phyloP scores from a whole-genome alignment of 1,139 yeast genomes.

The Geotrichum carabidarum region DNA sequence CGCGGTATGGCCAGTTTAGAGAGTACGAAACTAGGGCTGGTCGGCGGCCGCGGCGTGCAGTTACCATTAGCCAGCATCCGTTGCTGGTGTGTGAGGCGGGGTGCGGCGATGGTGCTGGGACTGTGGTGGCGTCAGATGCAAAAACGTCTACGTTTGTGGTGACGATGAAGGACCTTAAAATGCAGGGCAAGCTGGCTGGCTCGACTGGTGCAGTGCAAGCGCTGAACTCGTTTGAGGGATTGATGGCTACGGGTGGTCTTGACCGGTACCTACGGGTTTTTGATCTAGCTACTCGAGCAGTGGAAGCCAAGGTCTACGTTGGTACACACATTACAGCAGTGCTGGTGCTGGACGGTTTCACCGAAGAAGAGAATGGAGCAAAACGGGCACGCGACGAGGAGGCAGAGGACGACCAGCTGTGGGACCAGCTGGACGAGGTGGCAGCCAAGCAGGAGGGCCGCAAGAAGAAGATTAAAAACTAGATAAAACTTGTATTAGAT shows the following conservation, averaged over 20 bases:
- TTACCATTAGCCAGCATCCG: constrained; percentile 25
- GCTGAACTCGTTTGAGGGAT: constrained; percentile 17
- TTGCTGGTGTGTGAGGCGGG: constrained; percentile 22
- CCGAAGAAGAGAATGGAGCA: constrained; percentile 11
- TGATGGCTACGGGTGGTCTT: constrained; percentile 65
- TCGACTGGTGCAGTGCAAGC: constrained; percentile 25
- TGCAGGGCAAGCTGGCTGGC: constrained; percentile 27
- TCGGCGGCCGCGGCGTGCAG: constrained; percentile 30
- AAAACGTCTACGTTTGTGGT: constrained; percentile 25
- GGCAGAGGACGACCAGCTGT: constrained; percentile 16
- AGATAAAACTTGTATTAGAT: background rate
- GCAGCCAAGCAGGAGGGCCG: background rate
- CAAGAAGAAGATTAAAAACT: constrained; percentile 2
- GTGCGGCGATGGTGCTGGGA: constrained; percentile 17
- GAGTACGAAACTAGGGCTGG: constrained; percentile 35
- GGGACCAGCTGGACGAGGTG: constrained; percentile 18
- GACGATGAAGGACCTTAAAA: constrained; percentile 20
- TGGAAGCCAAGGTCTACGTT: constrained; percentile 64
- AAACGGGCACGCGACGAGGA: constrained; percentile 11
- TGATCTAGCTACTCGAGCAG: constrained; percentile 52
- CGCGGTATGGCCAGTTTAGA: constrained; percentile 59
- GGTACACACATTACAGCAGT: constrained; percentile 69
- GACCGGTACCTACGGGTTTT: constrained; percentile 82
- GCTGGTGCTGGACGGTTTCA: constrained; percentile 41
- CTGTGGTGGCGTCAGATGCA: constrained; percentile 29